phyloP scores from a whole-genome alignment of 306 rosid genomes.

The Benincasa hispida region DNA sequence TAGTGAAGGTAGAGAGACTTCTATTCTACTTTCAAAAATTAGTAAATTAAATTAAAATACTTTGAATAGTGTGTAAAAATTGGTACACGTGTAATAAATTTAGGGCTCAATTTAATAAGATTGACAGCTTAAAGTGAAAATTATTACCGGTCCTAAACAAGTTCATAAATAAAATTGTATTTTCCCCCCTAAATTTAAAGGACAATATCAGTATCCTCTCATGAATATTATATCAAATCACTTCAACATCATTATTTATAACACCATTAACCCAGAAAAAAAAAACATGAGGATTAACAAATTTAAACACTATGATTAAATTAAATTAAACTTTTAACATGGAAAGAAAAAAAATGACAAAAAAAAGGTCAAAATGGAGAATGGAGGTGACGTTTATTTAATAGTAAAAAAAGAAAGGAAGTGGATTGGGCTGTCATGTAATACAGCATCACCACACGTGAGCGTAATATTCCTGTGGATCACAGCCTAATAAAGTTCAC shows the following conservation, averaged over 20 bases:
- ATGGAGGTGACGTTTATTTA: background rate
- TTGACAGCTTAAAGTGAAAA: too few species aligned
- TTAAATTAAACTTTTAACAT: background rate
- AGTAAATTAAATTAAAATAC: too few species aligned
- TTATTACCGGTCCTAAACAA: too few species aligned
- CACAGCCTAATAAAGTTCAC: slow-evolving; percentile 6
- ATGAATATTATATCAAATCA: background rate
- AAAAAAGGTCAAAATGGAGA: background rate
- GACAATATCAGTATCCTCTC: too few species aligned
- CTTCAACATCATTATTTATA: background rate
- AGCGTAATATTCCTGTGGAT: slow-evolving; percentile 2
- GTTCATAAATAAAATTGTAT: too few species aligned
- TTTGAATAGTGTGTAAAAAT: too few species aligned
- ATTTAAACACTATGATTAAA: background rate
- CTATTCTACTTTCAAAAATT: too few species aligned
- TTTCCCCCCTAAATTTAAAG: too few species aligned
- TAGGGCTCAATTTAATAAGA: too few species aligned
- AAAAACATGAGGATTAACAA: background rate
- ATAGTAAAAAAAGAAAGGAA: background rate
- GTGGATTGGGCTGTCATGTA: background rate
- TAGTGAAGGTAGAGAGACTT: too few species aligned
- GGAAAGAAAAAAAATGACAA: background rate
- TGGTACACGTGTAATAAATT: too few species aligned
- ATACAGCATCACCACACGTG: slow-evolving; percentile 4
- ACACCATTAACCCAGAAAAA: background rate